A percentile compares a stretch with the other conserved stretches of the same genome.
Evolutionary conservation across 768 basidiomycete species (phyloP).

Genomic region (Calvatia gigantea): DNA sequence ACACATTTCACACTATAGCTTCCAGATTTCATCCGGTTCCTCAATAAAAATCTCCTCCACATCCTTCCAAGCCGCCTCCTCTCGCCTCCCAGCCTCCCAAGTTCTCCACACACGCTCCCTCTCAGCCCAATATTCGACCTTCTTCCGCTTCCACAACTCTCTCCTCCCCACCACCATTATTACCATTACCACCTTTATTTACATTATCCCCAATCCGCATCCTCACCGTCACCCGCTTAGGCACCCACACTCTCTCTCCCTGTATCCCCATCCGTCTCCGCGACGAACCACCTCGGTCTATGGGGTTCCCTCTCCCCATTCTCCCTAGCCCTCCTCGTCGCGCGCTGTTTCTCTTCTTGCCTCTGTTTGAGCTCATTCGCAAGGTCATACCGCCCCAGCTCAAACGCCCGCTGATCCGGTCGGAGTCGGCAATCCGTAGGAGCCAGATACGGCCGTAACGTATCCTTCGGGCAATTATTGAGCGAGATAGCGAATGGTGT

Average conservation of each 20-base stretch:
- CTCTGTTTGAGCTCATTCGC: conserved; percentile 76
- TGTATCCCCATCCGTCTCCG: conserved; percentile 82
- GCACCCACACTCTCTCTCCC: conserved; percentile 88
- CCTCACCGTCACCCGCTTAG: conserved; percentile 50
- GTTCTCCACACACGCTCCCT: conserved; percentile 38
- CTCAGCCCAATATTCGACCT: conserved; percentile 18
- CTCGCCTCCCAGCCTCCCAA: conserved; percentile 23
- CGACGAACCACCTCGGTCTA: conserved; percentile 82
- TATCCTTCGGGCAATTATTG: conserved; percentile 78
- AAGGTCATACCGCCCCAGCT: conserved; percentile 79
- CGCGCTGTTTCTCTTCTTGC: conserved; percentile 83
- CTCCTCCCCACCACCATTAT: conserved; percentile 26
- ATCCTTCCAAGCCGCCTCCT: conserved; percentile 32
- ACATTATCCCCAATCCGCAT: conserved; percentile 6
- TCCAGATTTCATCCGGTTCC: conserved; percentile 38
- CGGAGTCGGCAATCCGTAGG: conserved; percentile 92
- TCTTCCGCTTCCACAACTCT: conserved; percentile 51
- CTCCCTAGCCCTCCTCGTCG: conserved; percentile 71
- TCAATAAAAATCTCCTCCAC: conserved; percentile 85
- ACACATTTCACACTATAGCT: too few relatives aligned
- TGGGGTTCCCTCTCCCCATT: conserved; percentile 70
- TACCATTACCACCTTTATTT: conserved; percentile 36
- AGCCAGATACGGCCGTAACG: conserved; percentile 67
- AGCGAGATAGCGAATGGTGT: conserved; percentile 92
- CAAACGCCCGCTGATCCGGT: conserved; percentile 94